A percentile compares a stretch with the other conserved stretches of the same genome.
Evolutionary conservation across 208 protist genomes (phyloP).

Genomic region (Leishmania turanica): DNA sequence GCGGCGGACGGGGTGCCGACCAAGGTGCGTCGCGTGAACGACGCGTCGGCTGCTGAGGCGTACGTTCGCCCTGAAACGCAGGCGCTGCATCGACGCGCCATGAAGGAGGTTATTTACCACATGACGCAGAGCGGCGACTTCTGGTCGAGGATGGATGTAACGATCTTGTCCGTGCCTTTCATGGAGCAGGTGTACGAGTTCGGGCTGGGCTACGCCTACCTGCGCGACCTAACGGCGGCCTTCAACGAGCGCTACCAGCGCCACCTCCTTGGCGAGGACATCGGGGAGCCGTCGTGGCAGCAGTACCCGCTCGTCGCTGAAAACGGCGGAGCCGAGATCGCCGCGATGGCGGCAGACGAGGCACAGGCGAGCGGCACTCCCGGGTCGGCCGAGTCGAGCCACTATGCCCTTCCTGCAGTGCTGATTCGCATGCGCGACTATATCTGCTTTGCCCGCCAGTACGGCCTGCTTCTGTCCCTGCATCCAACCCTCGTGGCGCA

Average conservation of each 20-base stretch:
- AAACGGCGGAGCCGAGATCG: not conserved
- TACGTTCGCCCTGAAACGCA: not conserved
- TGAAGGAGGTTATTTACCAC: constrained; percentile 80
- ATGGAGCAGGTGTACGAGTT: constrained; percentile 63
- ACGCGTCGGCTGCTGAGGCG: not conserved
- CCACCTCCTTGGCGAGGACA: constrained; percentile 52
- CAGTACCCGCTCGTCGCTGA: not conserved
- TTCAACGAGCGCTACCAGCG: constrained; percentile 72
- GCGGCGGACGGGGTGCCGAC: not conserved
- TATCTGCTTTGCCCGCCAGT: constrained; percentile 73
- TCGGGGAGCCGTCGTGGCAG: constrained; percentile 21
- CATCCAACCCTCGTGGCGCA: constrained; percentile 60
- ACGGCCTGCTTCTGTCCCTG: constrained; percentile 54
- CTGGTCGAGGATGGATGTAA: constrained; percentile 55
- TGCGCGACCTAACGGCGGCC: constrained; percentile 68
- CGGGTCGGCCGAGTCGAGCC: not conserved
- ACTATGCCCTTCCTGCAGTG: constrained; percentile 27
- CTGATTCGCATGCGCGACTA: constrained; percentile 62
- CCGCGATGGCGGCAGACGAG: not conserved
- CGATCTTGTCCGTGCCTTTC: constrained; percentile 66
- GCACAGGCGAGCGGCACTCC: too few species aligned
- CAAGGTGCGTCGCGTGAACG: not conserved
- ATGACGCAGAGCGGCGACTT: constrained; percentile 26
- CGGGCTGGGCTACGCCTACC: constrained; percentile 57
- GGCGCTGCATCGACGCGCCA: constrained; percentile 54